A percentile compares a stretch with the other conserved stretches of the same genome.
Conservation (phyloP, 2,329 filamentous ascomycete genomes). For the Rhynchosporium graminicola region DNA sequence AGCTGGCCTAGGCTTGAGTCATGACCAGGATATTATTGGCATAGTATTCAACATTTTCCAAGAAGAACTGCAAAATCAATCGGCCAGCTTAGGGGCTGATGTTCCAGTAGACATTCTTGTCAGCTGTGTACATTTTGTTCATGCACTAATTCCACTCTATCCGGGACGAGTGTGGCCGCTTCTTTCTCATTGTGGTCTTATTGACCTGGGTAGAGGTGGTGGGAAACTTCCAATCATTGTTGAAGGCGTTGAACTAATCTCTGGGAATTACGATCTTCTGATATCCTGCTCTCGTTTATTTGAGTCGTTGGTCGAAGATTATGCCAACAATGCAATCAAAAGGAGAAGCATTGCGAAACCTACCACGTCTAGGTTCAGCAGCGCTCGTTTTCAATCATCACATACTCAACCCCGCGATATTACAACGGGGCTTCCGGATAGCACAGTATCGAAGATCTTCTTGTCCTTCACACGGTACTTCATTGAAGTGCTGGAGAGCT, state of each 20-base stretch:
- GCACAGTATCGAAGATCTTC: conserved; percentile 71
- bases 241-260: conserved; percentile 77
- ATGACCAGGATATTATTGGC: conserved; percentile 72
- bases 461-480: conserved; percentile 72
- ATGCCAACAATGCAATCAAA: conserved; percentile 67
- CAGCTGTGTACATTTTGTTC: conserved; percentile 78
- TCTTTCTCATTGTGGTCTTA: conserved; percentile 75
- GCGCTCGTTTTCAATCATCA: conserved; percentile 33
- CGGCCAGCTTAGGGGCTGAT: conserved; percentile 45
- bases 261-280: conserved; percentile 76
- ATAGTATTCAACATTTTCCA: conserved; percentile 87
- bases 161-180: conserved; percentile 90
- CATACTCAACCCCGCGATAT: conserved; percentile 45
- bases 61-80: conserved; percentile 53
- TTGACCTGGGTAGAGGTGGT: conserved; percentile 74
- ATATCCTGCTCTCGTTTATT: conserved; percentile 74
- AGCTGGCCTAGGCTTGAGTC: conserved; percentile 55
- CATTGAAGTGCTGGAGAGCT: conserved; percentile 84
- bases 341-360: conserved; percentile 58
- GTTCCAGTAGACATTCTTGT: conserved; percentile 60
- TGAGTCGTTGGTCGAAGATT: conserved; percentile 72
- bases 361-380: conserved; percentile 48
- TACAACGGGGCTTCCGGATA: conserved; percentile 75
- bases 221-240: conserved; percentile 78
- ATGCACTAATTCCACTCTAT: conserved; percentile 68